These are phyloP conservation scores for Cystofilobasidium bisporidii DNA, from an alignment of 768 basidiomycete genomes.

Conservation along the genomic window DNA sequence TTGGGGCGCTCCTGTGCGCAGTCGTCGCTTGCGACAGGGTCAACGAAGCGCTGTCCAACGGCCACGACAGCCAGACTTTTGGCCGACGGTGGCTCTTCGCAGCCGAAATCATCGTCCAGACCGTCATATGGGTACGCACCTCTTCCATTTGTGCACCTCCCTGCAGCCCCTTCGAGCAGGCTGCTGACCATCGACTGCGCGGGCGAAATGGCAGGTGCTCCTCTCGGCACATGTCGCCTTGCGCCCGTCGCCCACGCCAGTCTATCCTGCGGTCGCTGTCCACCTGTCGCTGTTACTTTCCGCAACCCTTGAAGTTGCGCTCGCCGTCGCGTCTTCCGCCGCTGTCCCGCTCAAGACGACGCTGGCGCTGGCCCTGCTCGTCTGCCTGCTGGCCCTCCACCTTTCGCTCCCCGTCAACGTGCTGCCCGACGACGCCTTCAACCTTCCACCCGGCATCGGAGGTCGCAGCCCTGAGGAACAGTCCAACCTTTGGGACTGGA, in stretches of 20 bases:
- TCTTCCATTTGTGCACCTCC: background rate
- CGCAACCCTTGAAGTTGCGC: background rate
- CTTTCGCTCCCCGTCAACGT: conserved; percentile 3
- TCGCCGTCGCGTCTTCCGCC: background rate
- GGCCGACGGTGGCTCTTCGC: background rate
- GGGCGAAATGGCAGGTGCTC: no score
- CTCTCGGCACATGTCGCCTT: background rate
- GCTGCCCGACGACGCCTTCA: background rate
- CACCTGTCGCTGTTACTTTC: background rate
- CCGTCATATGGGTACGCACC: conserved; percentile 1
- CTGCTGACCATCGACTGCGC: no score
- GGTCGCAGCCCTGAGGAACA: conserved; percentile 16
- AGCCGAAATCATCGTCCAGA: background rate
- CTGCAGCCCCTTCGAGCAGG: background rate
- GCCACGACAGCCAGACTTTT: background rate
- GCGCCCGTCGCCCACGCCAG: conserved; percentile 2
- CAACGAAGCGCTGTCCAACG: background rate
- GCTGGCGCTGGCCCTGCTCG: background rate
- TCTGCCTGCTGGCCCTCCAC: background rate
- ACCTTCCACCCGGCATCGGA: conserved; percentile 1
- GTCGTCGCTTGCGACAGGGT: background rate
- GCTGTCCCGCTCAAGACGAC: background rate
- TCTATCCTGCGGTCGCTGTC: background rate
- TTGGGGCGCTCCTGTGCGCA: background rate
- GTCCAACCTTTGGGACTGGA: background rate